Conservation (phyloP, 2,329 filamentous ascomycete species). For the Pseudocercospora ulei region DNA sequence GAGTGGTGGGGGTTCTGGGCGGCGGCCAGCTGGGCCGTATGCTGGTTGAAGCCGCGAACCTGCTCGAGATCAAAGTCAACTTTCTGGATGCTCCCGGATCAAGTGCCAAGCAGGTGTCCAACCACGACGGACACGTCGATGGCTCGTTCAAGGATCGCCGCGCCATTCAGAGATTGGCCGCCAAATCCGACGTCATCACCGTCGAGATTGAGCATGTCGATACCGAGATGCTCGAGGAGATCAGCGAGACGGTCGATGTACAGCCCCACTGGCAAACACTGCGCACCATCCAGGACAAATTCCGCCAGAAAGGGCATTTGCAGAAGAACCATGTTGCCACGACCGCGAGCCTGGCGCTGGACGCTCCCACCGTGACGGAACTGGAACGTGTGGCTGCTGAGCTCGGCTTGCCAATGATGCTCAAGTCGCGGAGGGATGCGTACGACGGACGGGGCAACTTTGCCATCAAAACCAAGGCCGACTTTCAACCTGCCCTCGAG, state of each 20-base stretch:
- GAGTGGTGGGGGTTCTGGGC: constrained; percentile 36
- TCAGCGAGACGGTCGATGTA: constrained; percentile 56
- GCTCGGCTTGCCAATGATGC: constrained; percentile 78
- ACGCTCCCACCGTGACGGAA: constrained; percentile 49
- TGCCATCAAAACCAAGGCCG: constrained; percentile 50
- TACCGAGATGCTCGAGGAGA: constrained; percentile 77
- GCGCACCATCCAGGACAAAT: constrained; percentile 88
- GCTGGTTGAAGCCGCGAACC: constrained; percentile 78
- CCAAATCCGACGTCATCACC: constrained; percentile 67
- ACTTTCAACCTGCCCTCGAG: constrained; percentile 57
- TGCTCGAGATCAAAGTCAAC: constrained; percentile 66
- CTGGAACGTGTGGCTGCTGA: constrained; percentile 54
- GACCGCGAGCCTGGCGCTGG: constrained; percentile 59
- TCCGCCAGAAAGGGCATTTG: constrained; percentile 74
- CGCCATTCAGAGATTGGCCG: constrained; percentile 70
- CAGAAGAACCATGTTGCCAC: constrained; percentile 58
- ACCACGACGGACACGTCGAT: constrained; percentile 61
- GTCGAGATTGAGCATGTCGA: constrained; percentile 95
- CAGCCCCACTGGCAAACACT: constrained; percentile 80
- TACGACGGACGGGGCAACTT: constrained; percentile 83
- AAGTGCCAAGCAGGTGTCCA: constrained; percentile 78
- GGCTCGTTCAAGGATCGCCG: constrained; percentile 80
- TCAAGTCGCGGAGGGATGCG: constrained; percentile 80
- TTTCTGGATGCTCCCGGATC: constrained; percentile 67
- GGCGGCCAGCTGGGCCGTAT: constrained; percentile 68